phyloP scores from a whole-genome alignment of 208 protist species.

The Acanthamoeba lugdunensis region DNA sequence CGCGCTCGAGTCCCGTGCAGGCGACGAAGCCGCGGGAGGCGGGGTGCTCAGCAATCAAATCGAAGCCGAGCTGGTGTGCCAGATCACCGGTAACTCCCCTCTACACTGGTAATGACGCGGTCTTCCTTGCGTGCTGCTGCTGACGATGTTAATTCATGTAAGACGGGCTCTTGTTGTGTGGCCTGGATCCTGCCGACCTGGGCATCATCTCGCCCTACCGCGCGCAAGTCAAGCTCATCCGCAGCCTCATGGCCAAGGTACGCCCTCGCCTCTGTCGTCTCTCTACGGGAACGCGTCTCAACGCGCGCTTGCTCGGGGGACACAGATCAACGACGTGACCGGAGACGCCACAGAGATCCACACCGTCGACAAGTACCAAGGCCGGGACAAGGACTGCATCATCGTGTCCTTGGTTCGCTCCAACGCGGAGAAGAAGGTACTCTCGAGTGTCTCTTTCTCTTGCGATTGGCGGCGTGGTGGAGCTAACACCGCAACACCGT shows the following conservation, averaged over 20 bases:
- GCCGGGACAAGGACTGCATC: slow-evolving; percentile 88
- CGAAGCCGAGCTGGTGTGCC: slow-evolving; percentile 64
- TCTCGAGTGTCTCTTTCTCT: slow-evolving; percentile 70
- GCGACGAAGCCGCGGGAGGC: not conserved
- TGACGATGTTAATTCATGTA: not conserved
- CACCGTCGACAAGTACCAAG: slow-evolving; percentile 80
- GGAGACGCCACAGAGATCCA: slow-evolving; percentile 66
- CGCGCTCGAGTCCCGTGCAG: slow-evolving; percentile 30
- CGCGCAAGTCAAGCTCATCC: slow-evolving; percentile 83
- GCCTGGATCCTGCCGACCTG: slow-evolving; percentile 76
- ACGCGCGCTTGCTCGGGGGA: not conserved
- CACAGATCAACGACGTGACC: slow-evolving; percentile 16
- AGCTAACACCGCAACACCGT: no score
- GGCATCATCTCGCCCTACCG: slow-evolving; percentile 88
- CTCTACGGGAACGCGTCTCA: no score
- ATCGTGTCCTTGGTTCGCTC: slow-evolving; percentile 86
- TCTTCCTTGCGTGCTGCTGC: no score
- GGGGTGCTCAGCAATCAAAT: slow-evolving; percentile 54
- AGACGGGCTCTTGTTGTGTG: slow-evolving; percentile 76
- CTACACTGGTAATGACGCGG: not conserved
- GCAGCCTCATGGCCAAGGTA: slow-evolving; percentile 53
- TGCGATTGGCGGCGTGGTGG: no score
- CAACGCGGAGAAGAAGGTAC: slow-evolving; percentile 79
- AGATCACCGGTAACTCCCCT: slow-evolving; percentile 59
- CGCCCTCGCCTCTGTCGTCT: not conserved